Evolutionary conservation across 306 rosid genomes (phyloP).

Genomic region (Lotus japonicus): DNA sequence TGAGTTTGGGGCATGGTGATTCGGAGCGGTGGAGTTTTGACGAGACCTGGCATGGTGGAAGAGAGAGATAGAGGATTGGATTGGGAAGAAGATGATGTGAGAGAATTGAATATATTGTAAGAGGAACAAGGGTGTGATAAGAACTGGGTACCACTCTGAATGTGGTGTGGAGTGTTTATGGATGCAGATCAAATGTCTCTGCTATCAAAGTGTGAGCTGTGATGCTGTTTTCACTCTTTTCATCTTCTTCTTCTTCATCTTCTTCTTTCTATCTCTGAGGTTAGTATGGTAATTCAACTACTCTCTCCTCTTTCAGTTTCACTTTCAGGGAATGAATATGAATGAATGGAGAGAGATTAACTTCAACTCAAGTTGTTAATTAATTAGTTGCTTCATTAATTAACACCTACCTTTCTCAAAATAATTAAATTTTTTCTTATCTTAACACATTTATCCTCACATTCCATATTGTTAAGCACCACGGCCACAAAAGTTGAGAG

Average conservation of each 20-base stretch:
- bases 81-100: not conserved
- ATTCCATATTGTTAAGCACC: too few relatives aligned
- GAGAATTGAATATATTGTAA: not conserved
- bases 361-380: not conserved
- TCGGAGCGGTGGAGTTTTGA: slow-evolving; percentile 70
- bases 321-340: not conserved
- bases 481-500: too few relatives aligned
- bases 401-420: too few relatives aligned
- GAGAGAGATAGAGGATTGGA: not conserved
- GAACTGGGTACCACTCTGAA: slow-evolving; percentile 39
- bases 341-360: too few relatives aligned
- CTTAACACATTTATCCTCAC: too few relatives aligned
- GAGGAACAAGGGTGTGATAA: slow-evolving; percentile 16
- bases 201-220: slow-evolving; percentile 31
- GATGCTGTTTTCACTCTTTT: slow-evolving; percentile 28
- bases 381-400: not conserved
- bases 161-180: not conserved
- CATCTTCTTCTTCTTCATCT: not conserved
- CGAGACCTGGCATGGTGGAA: slow-evolving; percentile 73
- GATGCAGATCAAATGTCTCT: slow-evolving; percentile 39
- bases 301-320: not conserved
- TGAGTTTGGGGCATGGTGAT: slow-evolving; percentile 55
- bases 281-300: slow-evolving; percentile 17
- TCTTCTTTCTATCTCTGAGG: not conserved
- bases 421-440: too few relatives aligned